Conservation (phyloP, 192 early-diverging fungal species). For the Coemansia sp. region DNA sequence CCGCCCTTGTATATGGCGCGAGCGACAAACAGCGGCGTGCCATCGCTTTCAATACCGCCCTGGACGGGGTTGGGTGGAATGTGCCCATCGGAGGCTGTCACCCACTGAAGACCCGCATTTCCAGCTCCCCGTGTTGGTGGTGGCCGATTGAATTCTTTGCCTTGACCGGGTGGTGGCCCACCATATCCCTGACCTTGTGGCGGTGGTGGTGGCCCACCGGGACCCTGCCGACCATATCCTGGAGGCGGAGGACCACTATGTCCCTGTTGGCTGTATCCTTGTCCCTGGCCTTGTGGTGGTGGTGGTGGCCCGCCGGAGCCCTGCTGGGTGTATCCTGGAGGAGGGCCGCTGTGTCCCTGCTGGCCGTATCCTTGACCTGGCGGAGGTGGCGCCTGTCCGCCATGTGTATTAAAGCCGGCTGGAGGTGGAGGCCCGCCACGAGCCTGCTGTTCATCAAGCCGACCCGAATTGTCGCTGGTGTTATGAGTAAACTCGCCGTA, state of each 20-base stretch:
- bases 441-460: not conserved
- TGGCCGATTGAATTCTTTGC: not conserved
- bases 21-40: constrained; percentile 61
- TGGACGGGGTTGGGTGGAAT: constrained; percentile 61
- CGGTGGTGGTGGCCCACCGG: constrained; percentile 7
- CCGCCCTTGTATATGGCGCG: constrained; percentile 59
- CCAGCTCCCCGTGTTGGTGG: not conserved
- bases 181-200: constrained; percentile 14
- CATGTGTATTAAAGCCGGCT: constrained; percentile 1
- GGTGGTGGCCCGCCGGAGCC: constrained; percentile 2
- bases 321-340: not conserved
- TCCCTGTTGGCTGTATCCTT: constrained; percentile 3
- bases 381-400: constrained; percentile 2
- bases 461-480: not conserved
- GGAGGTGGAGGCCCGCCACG: constrained; percentile 6
- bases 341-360: constrained; percentile 5
- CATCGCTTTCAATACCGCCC: constrained; percentile 62
- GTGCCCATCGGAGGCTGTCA: constrained; percentile 39
- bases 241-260: constrained; percentile 6
- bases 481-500: constrained; percentile 13
- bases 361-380: not conserved
- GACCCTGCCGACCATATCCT: not conserved
- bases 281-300: not conserved
- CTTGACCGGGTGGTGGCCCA: not conserved
- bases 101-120: constrained; percentile 39